Conservation (phyloP, 1,284 basidiomycete genomes). For the Ganoderma sinense region DNA sequence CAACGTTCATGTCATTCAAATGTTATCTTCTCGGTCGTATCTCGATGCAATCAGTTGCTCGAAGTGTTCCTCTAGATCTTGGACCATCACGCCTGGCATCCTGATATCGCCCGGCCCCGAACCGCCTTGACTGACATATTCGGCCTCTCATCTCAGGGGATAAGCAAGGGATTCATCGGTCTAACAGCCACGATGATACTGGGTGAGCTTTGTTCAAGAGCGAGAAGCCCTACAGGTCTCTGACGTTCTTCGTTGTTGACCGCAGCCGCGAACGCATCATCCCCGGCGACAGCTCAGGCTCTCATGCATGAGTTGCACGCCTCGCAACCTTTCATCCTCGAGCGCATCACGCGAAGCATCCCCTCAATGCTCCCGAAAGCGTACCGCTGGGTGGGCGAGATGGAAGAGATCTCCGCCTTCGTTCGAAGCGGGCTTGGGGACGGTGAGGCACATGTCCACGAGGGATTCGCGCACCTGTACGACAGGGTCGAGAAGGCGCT, state of each 20-base stretch:
- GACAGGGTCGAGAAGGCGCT: constrained; percentile 51
- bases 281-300: constrained; percentile 63
- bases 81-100: background rate
- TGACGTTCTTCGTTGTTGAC: background rate
- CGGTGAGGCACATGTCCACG: constrained; percentile 52
- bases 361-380: constrained; percentile 64
- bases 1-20: background rate
- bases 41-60: background rate
- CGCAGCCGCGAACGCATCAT: constrained; percentile 61
- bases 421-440: constrained; percentile 46
- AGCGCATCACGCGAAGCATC: constrained; percentile 47
- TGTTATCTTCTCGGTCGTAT: background rate
- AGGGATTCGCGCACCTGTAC: constrained; percentile 56
- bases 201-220: constrained; percentile 40
- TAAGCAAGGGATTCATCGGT: constrained; percentile 62
- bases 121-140: background rate
- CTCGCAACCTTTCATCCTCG: constrained; percentile 55
- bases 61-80: background rate
- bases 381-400: constrained; percentile 67
- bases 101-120: background rate
- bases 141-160: constrained; percentile 47
- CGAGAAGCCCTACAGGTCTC: background rate
- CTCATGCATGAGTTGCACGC: constrained; percentile 54
- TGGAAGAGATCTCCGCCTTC: constrained; percentile 66
- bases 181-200: constrained; percentile 65